Conservation (phyloP, 805 yeast genomes). For the Hanseniaspora occidentalis region DNA sequence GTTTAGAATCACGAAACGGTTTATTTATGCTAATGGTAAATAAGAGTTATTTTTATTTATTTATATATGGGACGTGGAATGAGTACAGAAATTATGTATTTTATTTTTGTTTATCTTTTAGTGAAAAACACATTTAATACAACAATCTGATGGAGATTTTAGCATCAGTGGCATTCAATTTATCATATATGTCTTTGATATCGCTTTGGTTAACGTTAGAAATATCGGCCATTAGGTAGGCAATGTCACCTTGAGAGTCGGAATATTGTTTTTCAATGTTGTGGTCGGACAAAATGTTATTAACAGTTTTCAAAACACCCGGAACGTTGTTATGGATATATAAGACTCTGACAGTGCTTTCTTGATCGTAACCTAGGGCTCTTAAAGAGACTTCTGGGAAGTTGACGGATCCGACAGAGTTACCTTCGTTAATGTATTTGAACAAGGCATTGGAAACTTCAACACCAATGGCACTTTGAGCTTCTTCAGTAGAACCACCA, state of each 20-base stretch:
- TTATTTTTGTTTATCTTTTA: no score
- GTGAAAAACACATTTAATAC: conserved; percentile 33
- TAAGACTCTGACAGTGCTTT: conserved; percentile 80
- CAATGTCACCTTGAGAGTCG: conserved; percentile 93
- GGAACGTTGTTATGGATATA: conserved; percentile 97
- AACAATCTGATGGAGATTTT: conserved; percentile 83
- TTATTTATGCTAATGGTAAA: no score
- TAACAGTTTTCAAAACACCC: conserved; percentile 95
- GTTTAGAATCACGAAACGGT: no score
- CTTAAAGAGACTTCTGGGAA: conserved; percentile 96
- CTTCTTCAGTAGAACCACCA: conserved; percentile 99
- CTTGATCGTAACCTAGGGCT: conserved; percentile 76
- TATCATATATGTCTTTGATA: conserved; percentile 72
- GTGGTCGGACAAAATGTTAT: conserved; percentile 86
- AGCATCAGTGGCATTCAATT: conserved; percentile 80
- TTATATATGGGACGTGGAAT: neutral
- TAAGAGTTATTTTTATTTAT: no score
- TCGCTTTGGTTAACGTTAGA: conserved; percentile 72
- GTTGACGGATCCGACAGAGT: conserved; percentile 89
- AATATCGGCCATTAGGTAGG: conserved; percentile 96
- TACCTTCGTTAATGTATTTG: conserved; percentile 92
- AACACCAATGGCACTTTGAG: conserved; percentile 93
- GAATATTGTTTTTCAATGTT: conserved; percentile 97
- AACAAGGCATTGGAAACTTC: conserved; percentile 83
- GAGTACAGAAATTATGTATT: no score